Conservation (phyloP, 257 asterid genomes). For the Echites panduratus region DNA sequence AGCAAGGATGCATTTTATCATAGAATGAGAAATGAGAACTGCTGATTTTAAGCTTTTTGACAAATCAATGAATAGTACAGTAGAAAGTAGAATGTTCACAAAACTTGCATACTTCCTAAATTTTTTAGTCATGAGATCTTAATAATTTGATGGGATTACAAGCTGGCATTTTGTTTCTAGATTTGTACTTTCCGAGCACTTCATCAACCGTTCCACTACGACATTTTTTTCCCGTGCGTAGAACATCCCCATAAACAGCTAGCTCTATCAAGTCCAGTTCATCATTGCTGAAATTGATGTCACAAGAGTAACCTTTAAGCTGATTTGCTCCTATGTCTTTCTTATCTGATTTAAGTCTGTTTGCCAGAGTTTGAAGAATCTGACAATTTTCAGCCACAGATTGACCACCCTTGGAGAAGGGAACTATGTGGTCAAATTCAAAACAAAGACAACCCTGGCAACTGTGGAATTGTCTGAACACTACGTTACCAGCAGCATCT, state of each 20-base stretch:
- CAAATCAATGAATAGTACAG: not conserved
- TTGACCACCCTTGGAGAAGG: constrained; percentile 70
- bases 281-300: constrained; percentile 54
- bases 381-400: constrained; percentile 73
- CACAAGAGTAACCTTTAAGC: constrained; percentile 69
- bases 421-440: constrained; percentile 67
- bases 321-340: constrained; percentile 32
- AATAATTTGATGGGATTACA: constrained; percentile 46
- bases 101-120: not conserved
- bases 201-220: constrained; percentile 82
- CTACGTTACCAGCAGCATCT: constrained; percentile 76
- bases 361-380: constrained; percentile 80
- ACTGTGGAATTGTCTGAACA: constrained; percentile 58
- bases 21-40: not conserved
- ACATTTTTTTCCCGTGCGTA: constrained; percentile 73
- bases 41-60: not conserved
- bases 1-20: not conserved
- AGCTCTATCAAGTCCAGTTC: constrained; percentile 80
- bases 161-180: constrained; percentile 47
- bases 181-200: constrained; percentile 62
- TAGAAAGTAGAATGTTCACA: not conserved
- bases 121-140: not conserved
- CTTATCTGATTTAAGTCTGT: constrained; percentile 66
- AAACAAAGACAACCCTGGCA: constrained; percentile 79
- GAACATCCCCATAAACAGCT: constrained; percentile 78